Evolutionary conservation across 345 rosid species (phyloP).

Genomic region (Erysimum cheiranthoides): DNA sequence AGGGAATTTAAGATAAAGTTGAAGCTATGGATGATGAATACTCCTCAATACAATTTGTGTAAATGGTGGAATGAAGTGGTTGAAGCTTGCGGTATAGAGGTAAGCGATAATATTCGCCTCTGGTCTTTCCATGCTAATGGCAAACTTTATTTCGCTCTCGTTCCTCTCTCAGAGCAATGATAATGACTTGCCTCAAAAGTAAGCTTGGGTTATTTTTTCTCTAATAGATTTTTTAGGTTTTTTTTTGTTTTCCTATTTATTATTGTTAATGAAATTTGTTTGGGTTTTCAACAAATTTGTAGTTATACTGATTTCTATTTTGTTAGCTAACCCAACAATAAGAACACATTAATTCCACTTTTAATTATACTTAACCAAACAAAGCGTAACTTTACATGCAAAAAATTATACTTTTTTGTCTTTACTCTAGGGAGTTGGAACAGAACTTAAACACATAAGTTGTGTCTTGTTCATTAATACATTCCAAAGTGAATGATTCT

Average conservation of each 20-base stretch:
- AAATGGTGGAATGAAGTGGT: slow-evolving; percentile 6
- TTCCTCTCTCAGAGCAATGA: neutral
- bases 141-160: slow-evolving; percentile 8
- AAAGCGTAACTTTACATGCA: too few relatives aligned
- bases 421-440: neutral
- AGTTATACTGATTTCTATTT: too few relatives aligned
- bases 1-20: neutral
- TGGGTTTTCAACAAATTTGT: too few relatives aligned
- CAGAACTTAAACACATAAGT: neutral
- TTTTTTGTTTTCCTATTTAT: neutral
- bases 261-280: too few relatives aligned
- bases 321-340: too few relatives aligned
- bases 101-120: neutral
- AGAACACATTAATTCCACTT: neutral
- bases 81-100: neutral
- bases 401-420: neutral
- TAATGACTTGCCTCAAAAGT: neutral
- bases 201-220: neutral
- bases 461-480: neutral
- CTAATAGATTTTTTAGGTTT: too few relatives aligned
- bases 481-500: slow-evolving; percentile 3
- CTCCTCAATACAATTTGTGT: neutral
- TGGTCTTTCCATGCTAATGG: slow-evolving; percentile 29
- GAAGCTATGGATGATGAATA: slow-evolving; percentile 3
- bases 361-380: too few relatives aligned